A percentile compares a stretch with the other conserved stretches of the same genome.
Conservation (phyloP, 441 rosid species). For the Gossypium gossypioides region DNA sequence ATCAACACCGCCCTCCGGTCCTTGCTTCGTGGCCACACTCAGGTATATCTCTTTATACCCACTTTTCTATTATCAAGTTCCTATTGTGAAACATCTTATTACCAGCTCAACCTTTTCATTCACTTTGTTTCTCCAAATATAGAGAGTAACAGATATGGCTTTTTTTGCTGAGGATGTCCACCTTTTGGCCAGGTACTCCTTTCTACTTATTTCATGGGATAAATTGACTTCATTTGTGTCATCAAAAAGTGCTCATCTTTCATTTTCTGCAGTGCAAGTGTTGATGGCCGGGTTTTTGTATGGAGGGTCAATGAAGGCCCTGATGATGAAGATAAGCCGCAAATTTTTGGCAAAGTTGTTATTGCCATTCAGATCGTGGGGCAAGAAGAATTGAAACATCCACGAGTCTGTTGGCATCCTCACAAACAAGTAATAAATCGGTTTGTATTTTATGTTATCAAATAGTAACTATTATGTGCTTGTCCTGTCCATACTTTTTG, state of each 20-base stretch:
- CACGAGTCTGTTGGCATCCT: conserved; percentile 50
- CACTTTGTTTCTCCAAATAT: neutral
- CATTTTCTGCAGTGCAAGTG: conserved; percentile 35
- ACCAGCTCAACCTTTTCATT: neutral
- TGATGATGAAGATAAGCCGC: conserved; percentile 43
- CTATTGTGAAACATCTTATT: neutral
- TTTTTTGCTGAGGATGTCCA: conserved; percentile 52
- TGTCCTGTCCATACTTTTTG: neutral
- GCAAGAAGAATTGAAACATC: conserved; percentile 32
- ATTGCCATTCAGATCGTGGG: conserved; percentile 33
- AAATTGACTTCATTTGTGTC: neutral
- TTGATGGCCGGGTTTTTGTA: conserved; percentile 36
- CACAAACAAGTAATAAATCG: conserved; percentile 39
- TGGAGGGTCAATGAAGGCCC: conserved; percentile 48
- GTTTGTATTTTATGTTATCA: conserved; percentile 2
- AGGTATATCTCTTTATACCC: conserved; percentile 20
- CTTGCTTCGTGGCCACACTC: conserved; percentile 45
- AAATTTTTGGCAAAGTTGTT: conserved; percentile 36
- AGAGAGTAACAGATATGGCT: conserved; percentile 49
- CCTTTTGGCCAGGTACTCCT: conserved; percentile 40
- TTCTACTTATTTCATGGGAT: neutral
- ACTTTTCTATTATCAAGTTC: neutral
- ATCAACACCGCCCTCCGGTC: conserved; percentile 44
- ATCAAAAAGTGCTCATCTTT: neutral
- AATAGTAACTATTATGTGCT: neutral